Conservation (phyloP, 352 stramenopile genomes). For the Salisapilia sapeloensis region DNA sequence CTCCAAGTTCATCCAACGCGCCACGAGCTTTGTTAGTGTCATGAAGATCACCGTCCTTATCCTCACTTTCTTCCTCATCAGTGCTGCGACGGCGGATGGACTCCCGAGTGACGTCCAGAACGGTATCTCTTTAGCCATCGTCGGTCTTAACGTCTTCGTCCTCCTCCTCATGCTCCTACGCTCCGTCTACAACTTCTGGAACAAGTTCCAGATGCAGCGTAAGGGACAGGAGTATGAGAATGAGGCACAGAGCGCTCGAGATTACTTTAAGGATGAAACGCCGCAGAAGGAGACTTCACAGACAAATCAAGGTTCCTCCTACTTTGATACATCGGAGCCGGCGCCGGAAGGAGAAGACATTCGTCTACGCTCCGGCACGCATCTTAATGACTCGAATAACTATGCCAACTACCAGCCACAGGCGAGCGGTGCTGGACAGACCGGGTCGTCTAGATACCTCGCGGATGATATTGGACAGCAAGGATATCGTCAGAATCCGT, state of each 20-base stretch:
- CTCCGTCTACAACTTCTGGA: conserved; percentile 53
- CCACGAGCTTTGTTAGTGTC: conserved; percentile 52
- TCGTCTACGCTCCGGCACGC: conserved; percentile 28
- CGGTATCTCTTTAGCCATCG: conserved; percentile 45
- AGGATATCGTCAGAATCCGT: too few relatives aligned
- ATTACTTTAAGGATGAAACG: conserved; percentile 55
- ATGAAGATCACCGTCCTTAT: conserved; percentile 64
- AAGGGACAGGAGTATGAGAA: conserved; percentile 31
- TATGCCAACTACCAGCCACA: too few relatives aligned
- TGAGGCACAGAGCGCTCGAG: conserved; percentile 35
- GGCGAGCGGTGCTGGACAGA: too few relatives aligned
- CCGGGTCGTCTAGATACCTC: too few relatives aligned
- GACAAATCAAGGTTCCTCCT: too few relatives aligned
- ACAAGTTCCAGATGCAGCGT: conserved; percentile 52
- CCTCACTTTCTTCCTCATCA: conserved; percentile 60
- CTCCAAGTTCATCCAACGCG: conserved; percentile 54
- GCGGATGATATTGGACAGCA: too few relatives aligned
- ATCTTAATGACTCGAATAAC: too few relatives aligned
- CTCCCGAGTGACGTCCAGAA: conserved; percentile 48
- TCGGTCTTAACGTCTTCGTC: conserved; percentile 51
- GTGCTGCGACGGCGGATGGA: conserved; percentile 21
- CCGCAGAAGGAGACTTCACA: too few relatives aligned
- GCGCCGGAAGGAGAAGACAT: conserved; percentile 29
- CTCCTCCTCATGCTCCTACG: conserved; percentile 44
- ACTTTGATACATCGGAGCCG: conserved; percentile 13